These are phyloP conservation scores for Zopfia rhizophila DNA, from an alignment of 2,329 filamentous ascomycete genomes.

Conservation along the genomic window DNA sequence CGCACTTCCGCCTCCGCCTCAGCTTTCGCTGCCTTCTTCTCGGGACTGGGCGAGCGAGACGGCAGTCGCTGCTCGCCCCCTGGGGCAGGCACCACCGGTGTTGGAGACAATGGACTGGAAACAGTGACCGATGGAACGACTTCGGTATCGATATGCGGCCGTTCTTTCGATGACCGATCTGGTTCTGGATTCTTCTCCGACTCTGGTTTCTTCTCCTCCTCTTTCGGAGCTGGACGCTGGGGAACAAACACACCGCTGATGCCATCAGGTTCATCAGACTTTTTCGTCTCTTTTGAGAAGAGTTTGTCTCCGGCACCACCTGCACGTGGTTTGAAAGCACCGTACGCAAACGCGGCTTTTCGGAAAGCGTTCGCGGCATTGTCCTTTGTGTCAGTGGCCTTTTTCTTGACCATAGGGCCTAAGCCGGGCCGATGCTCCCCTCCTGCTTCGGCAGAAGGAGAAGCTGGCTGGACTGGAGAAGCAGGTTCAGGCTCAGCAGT, in stretches of 20 bases:
- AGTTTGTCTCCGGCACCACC: slow-evolving; percentile 87
- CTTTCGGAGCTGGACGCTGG: slow-evolving; percentile 49
- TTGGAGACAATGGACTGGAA: slow-evolving; percentile 42
- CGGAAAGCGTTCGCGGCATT: slow-evolving; percentile 81
- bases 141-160: slow-evolving; percentile 43
- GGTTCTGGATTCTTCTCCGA: slow-evolving; percentile 28
- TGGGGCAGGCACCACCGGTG: slow-evolving; percentile 25
- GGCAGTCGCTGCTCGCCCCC: slow-evolving; percentile 35
- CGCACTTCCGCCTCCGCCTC: slow-evolving; percentile 57
- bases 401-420: slow-evolving; percentile 90
- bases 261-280: slow-evolving; percentile 80
- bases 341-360: slow-evolving; percentile 79
- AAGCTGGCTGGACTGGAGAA: slow-evolving; percentile 19
- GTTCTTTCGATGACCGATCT: slow-evolving; percentile 42
- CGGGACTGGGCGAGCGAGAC: slow-evolving; percentile 52
- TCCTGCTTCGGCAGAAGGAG: slow-evolving; percentile 59
- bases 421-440: slow-evolving; percentile 76
- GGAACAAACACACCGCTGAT: slow-evolving; percentile 91
- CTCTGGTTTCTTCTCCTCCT: slow-evolving; percentile 42
- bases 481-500: slow-evolving; percentile 10
- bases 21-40: slow-evolving; percentile 32
- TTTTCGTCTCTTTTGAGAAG: slow-evolving; percentile 66
- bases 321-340: slow-evolving; percentile 83
- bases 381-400: slow-evolving; percentile 74
- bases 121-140: slow-evolving; percentile 47